These are phyloP conservation scores for Chrysanthemum seticuspe DNA, from an alignment of 129 eudicot genomes.

Conservation along the genomic window DNA sequence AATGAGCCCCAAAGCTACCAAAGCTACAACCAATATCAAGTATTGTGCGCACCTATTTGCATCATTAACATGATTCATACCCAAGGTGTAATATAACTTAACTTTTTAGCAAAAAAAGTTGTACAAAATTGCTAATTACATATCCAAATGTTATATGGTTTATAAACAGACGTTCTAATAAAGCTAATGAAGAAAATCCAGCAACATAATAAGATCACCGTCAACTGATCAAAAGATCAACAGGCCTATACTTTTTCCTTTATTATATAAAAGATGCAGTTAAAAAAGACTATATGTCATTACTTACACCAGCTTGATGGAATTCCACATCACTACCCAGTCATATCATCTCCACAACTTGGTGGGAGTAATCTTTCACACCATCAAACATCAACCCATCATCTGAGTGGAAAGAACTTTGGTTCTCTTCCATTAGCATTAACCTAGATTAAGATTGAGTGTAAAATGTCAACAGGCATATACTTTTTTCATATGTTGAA, in stretches of 20 bases:
- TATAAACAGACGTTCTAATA: too few relatives aligned
- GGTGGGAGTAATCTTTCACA: constrained; percentile 90
- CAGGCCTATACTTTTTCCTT: too few relatives aligned
- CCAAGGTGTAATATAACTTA: constrained; percentile 15
- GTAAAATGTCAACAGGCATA: not conserved
- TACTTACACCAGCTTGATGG: constrained; percentile 83
- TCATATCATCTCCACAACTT: constrained; percentile 90
- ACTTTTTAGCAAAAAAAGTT: too few relatives aligned
- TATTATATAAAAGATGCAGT: not conserved
- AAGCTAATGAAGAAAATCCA: too few relatives aligned
- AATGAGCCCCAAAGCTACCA: constrained; percentile 98
- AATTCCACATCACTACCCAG: constrained; percentile 72
- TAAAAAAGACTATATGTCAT: not conserved
- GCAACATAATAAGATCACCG: not conserved
- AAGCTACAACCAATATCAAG: constrained; percentile 95
- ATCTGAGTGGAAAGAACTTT: constrained; percentile 92
- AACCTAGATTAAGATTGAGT: constrained; percentile 43
- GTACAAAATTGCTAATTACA: too few relatives aligned
- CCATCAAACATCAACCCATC: constrained; percentile 85
- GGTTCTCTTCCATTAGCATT: constrained; percentile 96
- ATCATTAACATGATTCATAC: constrained; percentile 24
- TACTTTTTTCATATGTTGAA: not conserved
- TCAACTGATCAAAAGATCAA: constrained; percentile 1
- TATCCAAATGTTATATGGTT: too few relatives aligned
- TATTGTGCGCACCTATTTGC: too few relatives aligned